These are phyloP conservation scores for Crithidia sp. DNA, from an alignment of 208 protist genomes.

Conservation along the genomic window DNA sequence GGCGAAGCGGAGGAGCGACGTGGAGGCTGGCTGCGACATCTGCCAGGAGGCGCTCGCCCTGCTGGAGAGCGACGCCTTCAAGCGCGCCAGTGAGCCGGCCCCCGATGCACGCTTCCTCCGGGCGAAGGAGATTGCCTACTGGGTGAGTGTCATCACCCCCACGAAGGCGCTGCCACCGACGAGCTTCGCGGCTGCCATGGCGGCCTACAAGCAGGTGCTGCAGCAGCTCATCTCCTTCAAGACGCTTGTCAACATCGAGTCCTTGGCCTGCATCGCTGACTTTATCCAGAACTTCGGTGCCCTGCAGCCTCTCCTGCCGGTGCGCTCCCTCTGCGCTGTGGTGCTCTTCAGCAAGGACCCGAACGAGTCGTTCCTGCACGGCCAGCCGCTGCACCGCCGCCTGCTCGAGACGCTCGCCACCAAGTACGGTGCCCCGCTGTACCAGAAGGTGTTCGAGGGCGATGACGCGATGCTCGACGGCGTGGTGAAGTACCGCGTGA, in stretches of 20 bases:
- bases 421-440: slow-evolving; percentile 77
- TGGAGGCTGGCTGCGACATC: slow-evolving; percentile 61
- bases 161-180: slow-evolving; percentile 45
- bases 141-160: slow-evolving; percentile 76
- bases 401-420: slow-evolving; percentile 58
- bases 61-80: slow-evolving; percentile 44
- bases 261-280: slow-evolving; percentile 60
- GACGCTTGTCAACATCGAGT: slow-evolving; percentile 44
- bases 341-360: slow-evolving; percentile 72
- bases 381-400: slow-evolving; percentile 60
- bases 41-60: slow-evolving; percentile 49
- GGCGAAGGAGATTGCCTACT: slow-evolving; percentile 60
- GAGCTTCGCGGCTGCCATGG: slow-evolving; percentile 58
- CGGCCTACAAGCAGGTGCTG: slow-evolving; percentile 57
- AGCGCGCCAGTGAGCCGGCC: slow-evolving; percentile 56
- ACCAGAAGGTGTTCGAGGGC: slow-evolving; percentile 72
- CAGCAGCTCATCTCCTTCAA: slow-evolving; percentile 68
- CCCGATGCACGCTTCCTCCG: slow-evolving; percentile 55
- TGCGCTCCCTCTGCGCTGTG: slow-evolving; percentile 65
- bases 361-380: slow-evolving; percentile 80
- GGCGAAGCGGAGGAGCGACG: slow-evolving; percentile 45
- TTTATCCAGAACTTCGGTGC: slow-evolving; percentile 76
- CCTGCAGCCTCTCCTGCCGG: slow-evolving; percentile 69
- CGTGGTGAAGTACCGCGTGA: slow-evolving; percentile 81
- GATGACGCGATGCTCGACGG: slow-evolving; percentile 71